These are phyloP conservation scores for Knufia fluminis DNA, from an alignment of 2,329 filamentous ascomycete species.

Conservation along the genomic window DNA sequence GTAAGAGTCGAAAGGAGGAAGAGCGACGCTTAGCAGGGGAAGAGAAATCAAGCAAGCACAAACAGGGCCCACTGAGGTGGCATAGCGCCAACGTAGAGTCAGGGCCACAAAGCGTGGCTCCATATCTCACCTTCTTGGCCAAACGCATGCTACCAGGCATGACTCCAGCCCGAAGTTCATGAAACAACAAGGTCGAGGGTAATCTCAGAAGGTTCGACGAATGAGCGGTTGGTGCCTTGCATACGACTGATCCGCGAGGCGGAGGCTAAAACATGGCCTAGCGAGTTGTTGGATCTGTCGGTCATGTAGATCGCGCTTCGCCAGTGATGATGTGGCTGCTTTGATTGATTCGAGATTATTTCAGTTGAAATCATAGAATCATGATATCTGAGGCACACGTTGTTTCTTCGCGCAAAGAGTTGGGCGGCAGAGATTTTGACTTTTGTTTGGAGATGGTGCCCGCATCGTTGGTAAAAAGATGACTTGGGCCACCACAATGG, in stretches of 20 bases:
- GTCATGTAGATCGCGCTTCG: slow-evolving; percentile 4
- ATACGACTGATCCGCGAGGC: neutral
- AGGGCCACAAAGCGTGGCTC: slow-evolving; percentile 7
- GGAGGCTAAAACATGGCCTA: slow-evolving; percentile 3
- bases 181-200: slow-evolving; percentile 8
- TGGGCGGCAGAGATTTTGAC: neutral
- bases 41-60: slow-evolving; percentile 8
- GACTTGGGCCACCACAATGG: neutral
- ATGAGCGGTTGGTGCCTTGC: slow-evolving; percentile 9
- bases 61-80: slow-evolving; percentile 4
- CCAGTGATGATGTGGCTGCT: slow-evolving; percentile 7
- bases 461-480: neutral
- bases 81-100: slow-evolving; percentile 8
- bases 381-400: neutral
- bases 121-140: slow-evolving; percentile 2
- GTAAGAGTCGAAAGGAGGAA: slow-evolving; percentile 8
- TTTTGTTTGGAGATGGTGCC: neutral
- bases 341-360: neutral
- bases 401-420: neutral
- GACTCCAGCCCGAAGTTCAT: slow-evolving; percentile 5
- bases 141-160: neutral
- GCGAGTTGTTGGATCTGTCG: neutral
- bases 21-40: slow-evolving; percentile 7
- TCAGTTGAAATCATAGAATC: neutral
- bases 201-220: slow-evolving; percentile 4